Conservation (phyloP, 2,329 filamentous ascomycete species). For the Neofusicoccum cordaticola region DNA sequence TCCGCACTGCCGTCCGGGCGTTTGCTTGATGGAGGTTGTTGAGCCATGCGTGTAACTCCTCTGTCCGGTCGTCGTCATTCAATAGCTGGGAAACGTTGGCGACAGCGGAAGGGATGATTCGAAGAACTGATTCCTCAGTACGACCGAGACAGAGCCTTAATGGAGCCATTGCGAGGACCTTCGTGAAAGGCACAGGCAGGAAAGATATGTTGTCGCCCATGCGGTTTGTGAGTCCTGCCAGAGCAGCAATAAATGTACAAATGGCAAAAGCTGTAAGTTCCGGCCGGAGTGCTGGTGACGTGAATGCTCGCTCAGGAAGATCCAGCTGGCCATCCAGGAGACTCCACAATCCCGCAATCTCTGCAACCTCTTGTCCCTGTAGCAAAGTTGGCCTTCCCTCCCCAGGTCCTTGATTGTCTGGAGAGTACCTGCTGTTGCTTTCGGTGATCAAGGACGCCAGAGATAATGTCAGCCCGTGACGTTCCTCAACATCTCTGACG, state of each 20-base stretch:
- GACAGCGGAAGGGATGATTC: slow-evolving; percentile 28
- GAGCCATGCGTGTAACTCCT: slow-evolving; percentile 31
- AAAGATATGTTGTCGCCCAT: background rate
- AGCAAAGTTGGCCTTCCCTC: background rate
- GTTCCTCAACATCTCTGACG: slow-evolving; percentile 63
- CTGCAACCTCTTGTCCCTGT: slow-evolving; percentile 15
- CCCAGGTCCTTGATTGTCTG: background rate
- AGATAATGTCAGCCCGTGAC: slow-evolving; percentile 64
- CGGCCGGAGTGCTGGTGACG: slow-evolving; percentile 51
- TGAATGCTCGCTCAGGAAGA: slow-evolving; percentile 39
- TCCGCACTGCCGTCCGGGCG: slow-evolving; percentile 39
- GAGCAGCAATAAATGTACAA: slow-evolving; percentile 51
- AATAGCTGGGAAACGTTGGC: slow-evolving; percentile 25
- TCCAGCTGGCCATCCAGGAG: slow-evolving; percentile 31
- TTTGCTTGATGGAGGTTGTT: slow-evolving; percentile 33
- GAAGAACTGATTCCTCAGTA: slow-evolving; percentile 34
- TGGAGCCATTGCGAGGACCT: slow-evolving; percentile 16
- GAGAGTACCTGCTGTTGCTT: background rate
- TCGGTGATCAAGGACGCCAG: slow-evolving; percentile 53
- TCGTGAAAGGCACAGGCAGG: background rate
- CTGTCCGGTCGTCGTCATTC: slow-evolving; percentile 14
- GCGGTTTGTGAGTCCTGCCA: slow-evolving; percentile 37
- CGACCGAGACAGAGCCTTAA: slow-evolving; percentile 35
- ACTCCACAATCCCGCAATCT: slow-evolving; percentile 23
- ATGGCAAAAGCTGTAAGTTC: slow-evolving; percentile 64